These are phyloP conservation scores for Pythium vanterpoolii DNA, from an alignment of 352 stramenopile species.

Conservation along the genomic window DNA sequence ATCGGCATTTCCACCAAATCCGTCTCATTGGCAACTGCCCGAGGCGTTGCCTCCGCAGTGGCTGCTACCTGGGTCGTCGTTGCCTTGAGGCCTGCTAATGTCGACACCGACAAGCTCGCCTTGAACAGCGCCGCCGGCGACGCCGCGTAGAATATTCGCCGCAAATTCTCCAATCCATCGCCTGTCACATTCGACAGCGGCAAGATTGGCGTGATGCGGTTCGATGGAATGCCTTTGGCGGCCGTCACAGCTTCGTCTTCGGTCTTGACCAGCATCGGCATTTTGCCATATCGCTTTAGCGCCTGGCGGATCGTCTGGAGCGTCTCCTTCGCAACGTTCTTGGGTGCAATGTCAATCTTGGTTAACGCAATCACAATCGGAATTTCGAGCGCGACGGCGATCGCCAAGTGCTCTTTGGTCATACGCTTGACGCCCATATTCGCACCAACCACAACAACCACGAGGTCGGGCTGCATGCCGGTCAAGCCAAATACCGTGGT, in stretches of 20 bases:
- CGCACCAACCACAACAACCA: slow-evolving; percentile 91
- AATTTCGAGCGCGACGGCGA: slow-evolving; percentile 90
- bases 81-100: slow-evolving; percentile 55
- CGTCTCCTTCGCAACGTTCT: slow-evolving; percentile 92
- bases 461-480: slow-evolving; percentile 95
- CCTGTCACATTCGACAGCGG: slow-evolving; percentile 98
- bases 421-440: slow-evolving; percentile 95
- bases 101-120: slow-evolving; percentile 54
- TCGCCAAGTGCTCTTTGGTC: slow-evolving; percentile 92
- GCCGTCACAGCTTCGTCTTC: slow-evolving; percentile 81
- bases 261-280: slow-evolving; percentile 92
- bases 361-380: slow-evolving; percentile 93
- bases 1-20: slow-evolving; percentile 85
- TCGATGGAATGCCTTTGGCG: slow-evolving; percentile 86
- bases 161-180: slow-evolving; percentile 83
- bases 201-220: slow-evolving; percentile 95
- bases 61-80: slow-evolving; percentile 30
- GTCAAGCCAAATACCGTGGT: slow-evolving; percentile 99
- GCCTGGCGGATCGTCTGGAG: slow-evolving; percentile 86
- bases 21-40: not conserved
- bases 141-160: slow-evolving; percentile 65
- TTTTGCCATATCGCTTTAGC: slow-evolving; percentile 88
- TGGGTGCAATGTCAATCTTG: slow-evolving; percentile 93
- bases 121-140: slow-evolving; percentile 74
- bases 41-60: not conserved